Base-by-base conservation (phyloP, 495 filamentous ascomycete genomes). In the Glutinoglossum americanum region DNA sequence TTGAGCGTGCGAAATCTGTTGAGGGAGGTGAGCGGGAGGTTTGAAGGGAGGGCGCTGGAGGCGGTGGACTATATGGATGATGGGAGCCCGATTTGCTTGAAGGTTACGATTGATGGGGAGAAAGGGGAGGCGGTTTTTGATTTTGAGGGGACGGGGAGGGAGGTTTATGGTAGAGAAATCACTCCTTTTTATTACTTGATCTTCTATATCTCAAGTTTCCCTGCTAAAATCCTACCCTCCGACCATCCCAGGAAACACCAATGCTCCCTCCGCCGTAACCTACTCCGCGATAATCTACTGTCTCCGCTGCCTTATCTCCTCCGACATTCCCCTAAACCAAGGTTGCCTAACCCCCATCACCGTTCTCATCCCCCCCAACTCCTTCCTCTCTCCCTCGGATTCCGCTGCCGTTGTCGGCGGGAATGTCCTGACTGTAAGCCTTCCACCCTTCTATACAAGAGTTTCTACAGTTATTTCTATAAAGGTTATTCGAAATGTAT, bases 241-340 rank as follows among this genome's bases (percentile, higher is more conserved):
- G 2, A 15, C 15, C 15, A 11, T 7, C 32, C 1, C 7, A 74
- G 72, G 77, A 57, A 95, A 94, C 68, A 89, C 85, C 71, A 97
- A 98, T 65, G 92, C 92, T 10, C 92, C 92, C 0, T 79, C 93
- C 71, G 89, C 92, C 26, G 85, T 98, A 53, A 93, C 89, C 1
- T 93, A 90, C 71, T 87, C 81, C 13, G 92, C 92, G 53, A 94
- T 97, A 63, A 98, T 98, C 66, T 98, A 97, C 73, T 89, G 88
- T 61, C 76, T 98, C 23, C 83, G 92, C 23, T 89, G 84, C 68
- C 80, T 98, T 63, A 95, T 98, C 64, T 83, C 80, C 4, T 81
- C 90, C 62, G 90, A 96, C 66, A 94, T 98, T 28, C 92, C 92
- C 0, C 77, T 98, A 17, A 98, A 98, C 71, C 92, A 98, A 70